Evolutionary conservation across 2,329 filamentous ascomycete genomes (phyloP).

Genomic region (Golovinomyces cichoracearum): DNA sequence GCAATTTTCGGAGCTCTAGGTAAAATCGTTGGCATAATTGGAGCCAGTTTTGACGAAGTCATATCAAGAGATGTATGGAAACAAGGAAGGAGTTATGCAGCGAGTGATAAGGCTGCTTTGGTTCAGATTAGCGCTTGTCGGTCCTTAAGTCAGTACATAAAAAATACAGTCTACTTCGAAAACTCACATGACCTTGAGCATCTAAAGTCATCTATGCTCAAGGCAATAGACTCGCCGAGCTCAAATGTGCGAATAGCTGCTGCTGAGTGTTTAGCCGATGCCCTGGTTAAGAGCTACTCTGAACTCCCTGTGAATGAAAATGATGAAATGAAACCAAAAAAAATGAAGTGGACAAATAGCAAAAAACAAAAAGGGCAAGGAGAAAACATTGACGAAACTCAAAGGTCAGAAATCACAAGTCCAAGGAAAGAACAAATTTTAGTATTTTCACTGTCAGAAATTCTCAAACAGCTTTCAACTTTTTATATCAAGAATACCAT

Average conservation of each 20-base stretch:
- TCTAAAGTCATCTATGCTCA: constrained; percentile 58
- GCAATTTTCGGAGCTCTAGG: constrained; percentile 50
- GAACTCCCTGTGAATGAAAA: constrained; percentile 26
- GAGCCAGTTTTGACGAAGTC: constrained; percentile 53
- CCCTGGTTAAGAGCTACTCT: constrained; percentile 58
- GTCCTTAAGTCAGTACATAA: constrained; percentile 49
- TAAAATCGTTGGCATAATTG: constrained; percentile 52
- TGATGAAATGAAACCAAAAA: constrained; percentile 33
- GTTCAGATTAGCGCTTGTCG: constrained; percentile 57
- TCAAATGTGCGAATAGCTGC: constrained; percentile 58
- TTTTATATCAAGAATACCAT: constrained; percentile 61
- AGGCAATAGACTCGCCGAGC: constrained; percentile 56
- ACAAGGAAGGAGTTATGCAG: constrained; percentile 50
- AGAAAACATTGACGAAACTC: constrained; percentile 47
- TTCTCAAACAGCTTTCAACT: constrained; percentile 50
- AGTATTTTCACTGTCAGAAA: constrained; percentile 47
- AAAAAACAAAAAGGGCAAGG: constrained; percentile 33
- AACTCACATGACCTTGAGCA: constrained; percentile 79
- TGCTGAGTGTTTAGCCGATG: constrained; percentile 58
- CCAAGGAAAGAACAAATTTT: constrained; percentile 50
- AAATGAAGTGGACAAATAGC: constrained; percentile 40
- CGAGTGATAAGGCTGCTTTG: constrained; percentile 56
- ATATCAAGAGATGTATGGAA: constrained; percentile 87
- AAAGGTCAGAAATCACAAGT: constrained; percentile 47
- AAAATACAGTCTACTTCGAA: constrained; percentile 55